Percentiles rank a stretch among this genome's conserved stretches.
Evolutionary conservation across 164 flowering plant species (phyloP).

Genomic region (Pachysandra terminalis): DNA sequence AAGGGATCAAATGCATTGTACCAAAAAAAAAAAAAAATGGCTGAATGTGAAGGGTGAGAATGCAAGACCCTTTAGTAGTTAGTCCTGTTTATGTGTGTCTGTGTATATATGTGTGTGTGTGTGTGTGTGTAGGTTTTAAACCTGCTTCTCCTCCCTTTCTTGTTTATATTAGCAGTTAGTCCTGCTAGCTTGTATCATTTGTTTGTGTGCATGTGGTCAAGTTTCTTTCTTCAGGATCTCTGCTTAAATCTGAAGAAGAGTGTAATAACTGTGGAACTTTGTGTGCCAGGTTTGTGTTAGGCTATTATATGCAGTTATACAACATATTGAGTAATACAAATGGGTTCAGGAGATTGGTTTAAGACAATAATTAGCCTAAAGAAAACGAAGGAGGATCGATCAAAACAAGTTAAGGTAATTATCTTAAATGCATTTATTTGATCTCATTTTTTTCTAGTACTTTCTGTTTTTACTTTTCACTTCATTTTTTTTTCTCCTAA

Average conservation of each 20-base stretch:
- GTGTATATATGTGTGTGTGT: too few relatives aligned
- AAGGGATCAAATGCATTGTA: not conserved
- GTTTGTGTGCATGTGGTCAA: not conserved
- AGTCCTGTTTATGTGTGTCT: too few relatives aligned
- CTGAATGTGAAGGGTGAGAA: not conserved
- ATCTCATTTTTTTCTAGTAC: not conserved
- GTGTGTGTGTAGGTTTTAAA: too few relatives aligned
- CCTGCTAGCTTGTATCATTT: not conserved
- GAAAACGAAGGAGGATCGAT: slow-evolving; percentile 48
- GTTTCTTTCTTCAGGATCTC: not conserved
- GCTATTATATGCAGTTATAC: slow-evolving; percentile 8
- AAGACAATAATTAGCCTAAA: slow-evolving; percentile 59
- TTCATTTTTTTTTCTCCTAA: not conserved
- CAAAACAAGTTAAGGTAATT: slow-evolving; percentile 50
- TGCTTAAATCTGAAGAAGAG: not conserved
- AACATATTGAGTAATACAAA: slow-evolving; percentile 16
- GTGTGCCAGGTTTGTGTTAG: slow-evolving; percentile 26
- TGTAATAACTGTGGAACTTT: not conserved
- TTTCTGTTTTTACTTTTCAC: not conserved
- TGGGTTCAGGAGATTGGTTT: slow-evolving; percentile 89
- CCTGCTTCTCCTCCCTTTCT: too few relatives aligned
- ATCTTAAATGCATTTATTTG: not conserved
- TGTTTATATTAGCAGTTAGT: not conserved
- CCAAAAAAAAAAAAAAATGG: not conserved
- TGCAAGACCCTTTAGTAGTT: not conserved